phyloP scores from a whole-genome alignment of 2,329 filamentous ascomycete genomes.

The Beauveria sp. region DNA sequence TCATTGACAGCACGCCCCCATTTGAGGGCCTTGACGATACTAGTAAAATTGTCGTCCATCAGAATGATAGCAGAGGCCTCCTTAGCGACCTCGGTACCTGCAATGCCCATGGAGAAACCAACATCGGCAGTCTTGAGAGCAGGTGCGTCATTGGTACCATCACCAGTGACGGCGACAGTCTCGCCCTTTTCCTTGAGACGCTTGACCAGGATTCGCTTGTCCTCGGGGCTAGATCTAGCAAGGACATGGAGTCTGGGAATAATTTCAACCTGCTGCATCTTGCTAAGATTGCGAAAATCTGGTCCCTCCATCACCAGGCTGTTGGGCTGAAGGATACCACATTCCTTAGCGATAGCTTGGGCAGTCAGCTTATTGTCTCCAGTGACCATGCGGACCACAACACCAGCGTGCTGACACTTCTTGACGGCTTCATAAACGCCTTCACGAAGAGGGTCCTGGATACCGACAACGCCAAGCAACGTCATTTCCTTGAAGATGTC shows the following conservation, averaged over 20 bases:
- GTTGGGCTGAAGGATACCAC: constrained; percentile 62
- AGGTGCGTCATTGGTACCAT: constrained; percentile 77
- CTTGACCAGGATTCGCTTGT: constrained; percentile 67
- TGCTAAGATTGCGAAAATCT: constrained; percentile 64
- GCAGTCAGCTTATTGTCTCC: constrained; percentile 76
- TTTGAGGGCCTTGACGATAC: constrained; percentile 76
- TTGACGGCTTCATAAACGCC: constrained; percentile 68
- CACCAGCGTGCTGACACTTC: constrained; percentile 67
- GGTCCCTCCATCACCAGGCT: constrained; percentile 73
- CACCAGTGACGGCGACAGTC: constrained; percentile 75
- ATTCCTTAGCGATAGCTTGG: constrained; percentile 70
- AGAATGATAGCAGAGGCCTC: constrained; percentile 79
- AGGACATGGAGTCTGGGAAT: constrained; percentile 65
- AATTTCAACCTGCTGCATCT: constrained; percentile 56
- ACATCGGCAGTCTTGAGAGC: constrained; percentile 75
- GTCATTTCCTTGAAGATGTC: constrained; percentile 60
- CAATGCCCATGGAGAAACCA: constrained; percentile 79
- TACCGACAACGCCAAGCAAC: constrained; percentile 65
- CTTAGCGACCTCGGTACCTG: constrained; percentile 77
- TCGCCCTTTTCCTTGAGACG: constrained; percentile 65
- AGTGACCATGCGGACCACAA: constrained; percentile 78
- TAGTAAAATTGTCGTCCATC: constrained; percentile 82
- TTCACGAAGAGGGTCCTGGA: constrained; percentile 70
- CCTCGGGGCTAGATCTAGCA: constrained; percentile 67
- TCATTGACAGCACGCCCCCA: constrained; percentile 76